A percentile compares a stretch with the other conserved stretches of the same genome.
Conservation (phyloP, 768 basidiomycete genomes). For the Lactarius hengduanensis region DNA sequence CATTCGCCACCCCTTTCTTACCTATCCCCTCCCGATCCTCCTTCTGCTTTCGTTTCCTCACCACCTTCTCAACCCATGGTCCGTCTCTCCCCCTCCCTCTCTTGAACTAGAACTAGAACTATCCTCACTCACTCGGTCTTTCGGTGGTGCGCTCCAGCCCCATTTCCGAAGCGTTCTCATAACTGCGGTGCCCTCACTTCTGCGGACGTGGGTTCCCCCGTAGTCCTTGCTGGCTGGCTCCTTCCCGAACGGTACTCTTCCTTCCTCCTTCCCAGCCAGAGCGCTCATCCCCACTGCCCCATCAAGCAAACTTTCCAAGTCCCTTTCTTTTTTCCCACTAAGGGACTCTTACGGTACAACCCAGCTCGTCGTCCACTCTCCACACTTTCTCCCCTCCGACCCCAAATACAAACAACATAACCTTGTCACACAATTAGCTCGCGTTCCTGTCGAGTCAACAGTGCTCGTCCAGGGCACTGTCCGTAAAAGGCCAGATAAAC, state of each 20-base stretch:
- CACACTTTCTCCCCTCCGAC: constrained; percentile 19
- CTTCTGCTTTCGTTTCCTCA: neutral
- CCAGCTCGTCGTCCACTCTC: constrained; percentile 68
- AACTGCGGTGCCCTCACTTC: constrained; percentile 31
- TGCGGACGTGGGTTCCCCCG: constrained; percentile 34
- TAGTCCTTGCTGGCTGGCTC: constrained; percentile 81
- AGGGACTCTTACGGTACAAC: constrained; percentile 74
- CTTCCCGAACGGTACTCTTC: constrained; percentile 71
- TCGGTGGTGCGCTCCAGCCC: constrained; percentile 26
- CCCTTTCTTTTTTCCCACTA: constrained; percentile 82
- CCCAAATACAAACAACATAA: constrained; percentile 26
- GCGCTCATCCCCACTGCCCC: constrained; percentile 21
- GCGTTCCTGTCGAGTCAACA: constrained; percentile 73
- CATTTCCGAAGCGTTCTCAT: constrained; percentile 33
- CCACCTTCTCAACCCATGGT: constrained; percentile 2
- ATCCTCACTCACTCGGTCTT: constrained; percentile 16
- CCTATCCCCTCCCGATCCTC: constrained; percentile 1
- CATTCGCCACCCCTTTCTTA: neutral
- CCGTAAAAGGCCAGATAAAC: constrained; percentile 57
- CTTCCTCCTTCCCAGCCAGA: constrained; percentile 21
- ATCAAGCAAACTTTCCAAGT: constrained; percentile 62
- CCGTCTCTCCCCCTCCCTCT: neutral
- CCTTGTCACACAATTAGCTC: constrained; percentile 47
- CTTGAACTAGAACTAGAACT: neutral
- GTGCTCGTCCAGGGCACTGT: constrained; percentile 76